phyloP scores from a whole-genome alignment of 768 basidiomycete genomes.

The Serendipita vermifera region DNA sequence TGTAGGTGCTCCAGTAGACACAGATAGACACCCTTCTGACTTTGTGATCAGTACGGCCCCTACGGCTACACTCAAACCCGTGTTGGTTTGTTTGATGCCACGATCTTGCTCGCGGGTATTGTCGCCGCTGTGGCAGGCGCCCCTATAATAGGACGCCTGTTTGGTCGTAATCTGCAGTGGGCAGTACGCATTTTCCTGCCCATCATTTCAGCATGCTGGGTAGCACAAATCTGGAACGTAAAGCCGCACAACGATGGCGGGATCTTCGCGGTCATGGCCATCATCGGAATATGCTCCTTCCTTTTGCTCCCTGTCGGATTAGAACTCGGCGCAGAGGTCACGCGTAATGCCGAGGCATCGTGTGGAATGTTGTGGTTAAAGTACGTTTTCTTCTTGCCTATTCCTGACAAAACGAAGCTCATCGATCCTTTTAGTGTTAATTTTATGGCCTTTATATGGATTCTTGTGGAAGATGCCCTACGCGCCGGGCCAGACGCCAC shows the following conservation, averaged over 20 bases:
- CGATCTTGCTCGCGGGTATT: slow-evolving; percentile 36
- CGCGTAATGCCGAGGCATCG: slow-evolving; percentile 65
- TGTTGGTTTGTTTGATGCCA: slow-evolving; percentile 1
- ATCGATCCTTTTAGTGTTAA: slow-evolving; percentile 41
- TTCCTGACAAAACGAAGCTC: too few species aligned
- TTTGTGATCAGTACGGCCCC: slow-evolving; percentile 23
- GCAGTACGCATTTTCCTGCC: neutral
- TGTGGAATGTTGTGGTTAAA: slow-evolving; percentile 63
- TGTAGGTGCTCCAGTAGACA: neutral
- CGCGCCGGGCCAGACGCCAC: slow-evolving; percentile 45
- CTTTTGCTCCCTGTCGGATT: slow-evolving; percentile 63
- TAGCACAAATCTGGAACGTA: slow-evolving; percentile 60
- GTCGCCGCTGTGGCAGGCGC: slow-evolving; percentile 52
- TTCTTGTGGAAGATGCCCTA: slow-evolving; percentile 54
- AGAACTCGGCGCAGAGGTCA: slow-evolving; percentile 69
- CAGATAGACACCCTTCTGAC: slow-evolving; percentile 35
- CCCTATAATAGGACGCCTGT: slow-evolving; percentile 56
- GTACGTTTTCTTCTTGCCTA: neutral
- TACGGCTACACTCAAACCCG: neutral
- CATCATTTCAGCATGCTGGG: slow-evolving; percentile 3
- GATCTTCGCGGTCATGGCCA: slow-evolving; percentile 51
- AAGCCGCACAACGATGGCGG: slow-evolving; percentile 45
- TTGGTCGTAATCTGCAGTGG: neutral
- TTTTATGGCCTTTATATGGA: slow-evolving; percentile 43
- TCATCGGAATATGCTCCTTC: slow-evolving; percentile 54